Evolutionary conservation across 176 grass and related monocot genomes (phyloP), one percentile per base, ranked within the genome.

Genomic region (Zoysia japonica): DNA sequence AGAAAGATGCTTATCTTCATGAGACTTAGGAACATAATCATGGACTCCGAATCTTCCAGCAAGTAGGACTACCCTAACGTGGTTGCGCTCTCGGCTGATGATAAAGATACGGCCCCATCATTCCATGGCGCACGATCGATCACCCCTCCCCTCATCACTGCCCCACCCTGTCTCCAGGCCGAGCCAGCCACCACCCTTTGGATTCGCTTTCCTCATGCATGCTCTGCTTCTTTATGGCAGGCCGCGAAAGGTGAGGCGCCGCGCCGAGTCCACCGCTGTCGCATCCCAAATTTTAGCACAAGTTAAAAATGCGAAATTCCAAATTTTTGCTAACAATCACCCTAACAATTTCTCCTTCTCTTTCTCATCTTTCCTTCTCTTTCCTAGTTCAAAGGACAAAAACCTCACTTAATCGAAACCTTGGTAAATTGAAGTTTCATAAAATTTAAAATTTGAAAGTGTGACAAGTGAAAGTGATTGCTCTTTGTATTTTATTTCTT

Each of bases 141-240:
- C 41, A 2, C 80, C 2, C 17, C 2, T 56, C 28, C 28, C 28
- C 28, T 28, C 28, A 28, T 28, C 48, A 3, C 5, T 83, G 81
- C 17, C 44, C 35, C 82, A 19, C 56, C 1, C 35, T 85, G 47
- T 63, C 46, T 46, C 45, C 54, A 64, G 55, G 56, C 6, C 65
- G 43, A 28, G 28, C 28, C 28, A 28, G 28, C 65, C 61, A 61
- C 53, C 54, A 39, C 35, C 38, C 3, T 39, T 45, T 61, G 19
- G 19, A 35, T 85, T 73, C 11, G 19, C 76, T 72, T 47, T 67
- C 20, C 51, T 40, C 70, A 46, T 65, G 75, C 68, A 12, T 61
- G 61, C 48, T 55, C 56, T 85, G 69, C 76, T 67, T 74, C 84
- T 85, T 80, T 85, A 17, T 68, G 68, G 75, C 68, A 85, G 68